Evolutionary conservation across 208 protist genomes (phyloP).

Genomic region (Wallacemonas sp.): DNA sequence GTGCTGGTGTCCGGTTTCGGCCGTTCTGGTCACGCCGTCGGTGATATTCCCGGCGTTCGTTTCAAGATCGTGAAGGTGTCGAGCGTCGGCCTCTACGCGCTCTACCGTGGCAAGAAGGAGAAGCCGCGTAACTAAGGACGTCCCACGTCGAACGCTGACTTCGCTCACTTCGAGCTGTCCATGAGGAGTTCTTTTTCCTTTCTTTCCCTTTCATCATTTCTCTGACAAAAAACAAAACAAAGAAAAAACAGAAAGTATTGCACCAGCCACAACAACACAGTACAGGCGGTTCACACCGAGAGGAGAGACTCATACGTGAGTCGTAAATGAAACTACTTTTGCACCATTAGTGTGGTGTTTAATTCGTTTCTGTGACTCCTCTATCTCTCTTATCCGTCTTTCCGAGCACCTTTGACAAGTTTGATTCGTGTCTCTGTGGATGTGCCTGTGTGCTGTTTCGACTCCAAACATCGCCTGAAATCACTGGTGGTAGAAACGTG

Average conservation of each 20-base stretch:
- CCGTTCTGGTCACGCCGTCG: slow-evolving; percentile 98
- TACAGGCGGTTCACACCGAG: background rate
- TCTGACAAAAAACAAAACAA: background rate
- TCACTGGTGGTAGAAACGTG: background rate
- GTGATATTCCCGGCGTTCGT: slow-evolving; percentile 99
- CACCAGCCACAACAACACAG: background rate
- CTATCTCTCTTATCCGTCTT: too few relatives aligned
- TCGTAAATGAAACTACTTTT: background rate
- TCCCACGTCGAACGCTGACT: background rate
- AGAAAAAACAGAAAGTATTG: slow-evolving; percentile 13
- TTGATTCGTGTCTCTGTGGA: background rate
- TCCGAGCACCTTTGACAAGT: too few relatives aligned
- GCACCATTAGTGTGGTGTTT: too few relatives aligned
- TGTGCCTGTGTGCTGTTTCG: background rate
- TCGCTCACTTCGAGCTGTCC: background rate
- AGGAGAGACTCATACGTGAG: too few relatives aligned
- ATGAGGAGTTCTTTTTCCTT: slow-evolving; percentile 14
- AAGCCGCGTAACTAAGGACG: slow-evolving; percentile 96
- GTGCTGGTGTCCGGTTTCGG: slow-evolving; percentile 99
- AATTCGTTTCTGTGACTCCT: background rate
- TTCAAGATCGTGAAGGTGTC: slow-evolving; percentile 99
- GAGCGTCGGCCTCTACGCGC: slow-evolving; percentile 96
- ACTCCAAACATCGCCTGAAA: background rate
- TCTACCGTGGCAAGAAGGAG: slow-evolving; percentile 99
- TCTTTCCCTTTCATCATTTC: slow-evolving; percentile 3